Evolutionary conservation across 805 yeast species (phyloP), one percentile per base, ranked within the genome.

Genomic region (Ogataea minuta): DNA sequence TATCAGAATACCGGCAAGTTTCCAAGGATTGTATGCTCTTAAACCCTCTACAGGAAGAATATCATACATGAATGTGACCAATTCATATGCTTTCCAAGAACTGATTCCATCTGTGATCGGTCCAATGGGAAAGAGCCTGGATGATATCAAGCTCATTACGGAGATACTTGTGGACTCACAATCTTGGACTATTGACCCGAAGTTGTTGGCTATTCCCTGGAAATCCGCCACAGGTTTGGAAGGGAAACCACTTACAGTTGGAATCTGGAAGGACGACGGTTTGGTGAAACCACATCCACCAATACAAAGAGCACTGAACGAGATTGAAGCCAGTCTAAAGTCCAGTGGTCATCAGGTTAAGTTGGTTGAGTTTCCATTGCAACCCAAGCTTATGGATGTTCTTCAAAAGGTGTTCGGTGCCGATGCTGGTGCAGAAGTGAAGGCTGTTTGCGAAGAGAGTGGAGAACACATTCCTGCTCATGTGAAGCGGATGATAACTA

Each of bases 251-350:
- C 52, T 74, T 14, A 66, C 58, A 12, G 53, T 78, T 48, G 83
- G 79, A 4, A 50, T 75, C 9, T 48, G 72, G 48, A 50, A 50
- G 15, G 68, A 66, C 52, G 81, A 77, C 52, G 64, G 65, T 7
- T 49, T 57, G 19, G 66, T 71, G 10, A 61, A 64, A 35, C 81
- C 82, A n/a, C 72, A 73, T 16, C 82, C 83, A 1, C 80, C 82
- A 7, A 66, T 79, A 10, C 45, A 57, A 6, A 63, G 81, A 41
- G 76, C 70, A 9, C 27, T 76, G 27, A 53, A 64, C 17, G 50
- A 53, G 16, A 23, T 23, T 16, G 38, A 33, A 21, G 9, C 12
- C 3, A 17, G 4, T 8, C 34, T 36, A 4, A 8, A 4, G 15
- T 11, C 14, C 17, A 66, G 67, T 12, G 80, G 82, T 20, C 77